phyloP scores from a whole-genome alignment of 352 stramenopile genomes.

The Phytophthora fragariaefolia region DNA sequence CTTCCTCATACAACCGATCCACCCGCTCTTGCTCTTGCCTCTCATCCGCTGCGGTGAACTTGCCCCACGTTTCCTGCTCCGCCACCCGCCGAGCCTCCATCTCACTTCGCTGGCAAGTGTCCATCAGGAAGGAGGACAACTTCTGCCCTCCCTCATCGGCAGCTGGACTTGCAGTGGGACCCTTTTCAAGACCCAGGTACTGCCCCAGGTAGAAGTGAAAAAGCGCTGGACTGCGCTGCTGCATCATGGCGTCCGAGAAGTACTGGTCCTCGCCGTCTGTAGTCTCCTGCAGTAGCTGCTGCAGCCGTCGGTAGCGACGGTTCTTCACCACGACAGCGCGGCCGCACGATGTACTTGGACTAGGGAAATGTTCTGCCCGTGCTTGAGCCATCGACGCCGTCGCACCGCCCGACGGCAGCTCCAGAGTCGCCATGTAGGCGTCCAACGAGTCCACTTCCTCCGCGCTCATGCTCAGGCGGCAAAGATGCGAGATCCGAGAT shows the following conservation, averaged over 20 bases:
- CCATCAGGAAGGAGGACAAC: constrained; percentile 76
- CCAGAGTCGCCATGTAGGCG: constrained; percentile 80
- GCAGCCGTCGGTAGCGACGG: constrained; percentile 70
- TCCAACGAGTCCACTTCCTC: constrained; percentile 74
- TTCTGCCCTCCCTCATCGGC: constrained; percentile 11
- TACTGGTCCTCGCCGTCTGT: constrained; percentile 48
- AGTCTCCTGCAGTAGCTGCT: constrained; percentile 57
- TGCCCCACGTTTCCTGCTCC: constrained; percentile 70
- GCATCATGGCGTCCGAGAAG: constrained; percentile 86
- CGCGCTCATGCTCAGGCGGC: constrained; percentile 5
- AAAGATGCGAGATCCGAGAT: background rate
- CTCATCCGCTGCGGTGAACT: constrained; percentile 46
- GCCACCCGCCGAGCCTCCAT: constrained; percentile 64
- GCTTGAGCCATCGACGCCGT: constrained; percentile 18
- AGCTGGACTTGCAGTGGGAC: background rate
- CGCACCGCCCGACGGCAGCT: constrained; percentile 24
- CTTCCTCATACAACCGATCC: constrained; percentile 40
- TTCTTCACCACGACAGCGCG: constrained; percentile 58
- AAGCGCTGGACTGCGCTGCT: constrained; percentile 79
- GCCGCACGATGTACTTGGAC: constrained; percentile 4
- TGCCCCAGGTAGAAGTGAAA: constrained; percentile 87
- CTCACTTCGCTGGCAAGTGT: constrained; percentile 69
- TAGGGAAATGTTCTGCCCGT: constrained; percentile 11
- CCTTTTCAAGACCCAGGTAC: constrained; percentile 45
- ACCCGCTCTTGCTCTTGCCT: constrained; percentile 45